These are phyloP conservation scores for Xenosphaeropsis pyriputrescens DNA, from an alignment of 2,329 filamentous ascomycete genomes.

Conservation along the genomic window DNA sequence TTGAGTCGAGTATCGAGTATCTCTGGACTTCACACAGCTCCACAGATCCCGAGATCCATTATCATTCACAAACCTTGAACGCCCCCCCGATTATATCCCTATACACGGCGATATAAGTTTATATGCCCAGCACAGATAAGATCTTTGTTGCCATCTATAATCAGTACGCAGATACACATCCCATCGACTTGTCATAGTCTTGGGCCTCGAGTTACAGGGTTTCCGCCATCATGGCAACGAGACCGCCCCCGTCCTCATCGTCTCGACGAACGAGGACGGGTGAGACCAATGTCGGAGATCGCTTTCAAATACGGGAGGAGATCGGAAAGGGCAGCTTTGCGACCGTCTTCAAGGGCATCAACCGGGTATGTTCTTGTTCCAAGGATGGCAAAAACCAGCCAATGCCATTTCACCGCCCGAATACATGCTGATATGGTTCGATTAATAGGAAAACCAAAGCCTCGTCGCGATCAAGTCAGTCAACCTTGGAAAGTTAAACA, in stretches of 20 bases:
- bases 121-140: background rate
- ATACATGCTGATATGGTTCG: background rate
- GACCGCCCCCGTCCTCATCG: constrained; percentile 23
- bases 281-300: constrained; percentile 43
- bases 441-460: constrained; percentile 26
- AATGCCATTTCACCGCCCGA: background rate
- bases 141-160: background rate
- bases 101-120: background rate
- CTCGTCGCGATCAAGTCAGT: constrained; percentile 95
- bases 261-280: constrained; percentile 21
- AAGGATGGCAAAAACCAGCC: no score
- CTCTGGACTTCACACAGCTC: no score
- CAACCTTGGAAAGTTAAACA: constrained; percentile 77
- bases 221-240: constrained; percentile 21
- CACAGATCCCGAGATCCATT: no score
- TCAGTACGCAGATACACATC: background rate
- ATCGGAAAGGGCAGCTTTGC: constrained; percentile 98
- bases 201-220: constrained; percentile 2
- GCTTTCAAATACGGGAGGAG: constrained; percentile 68
- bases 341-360: constrained; percentile 77
- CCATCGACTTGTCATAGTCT: background rate
- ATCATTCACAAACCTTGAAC: background rate
- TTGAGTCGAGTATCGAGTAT: background rate
- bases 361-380: constrained; percentile 48
- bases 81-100: background rate